phyloP scores from a whole-genome alignment of 2,329 filamentous ascomycete species.

The Botrytis pseudocinerea region DNA sequence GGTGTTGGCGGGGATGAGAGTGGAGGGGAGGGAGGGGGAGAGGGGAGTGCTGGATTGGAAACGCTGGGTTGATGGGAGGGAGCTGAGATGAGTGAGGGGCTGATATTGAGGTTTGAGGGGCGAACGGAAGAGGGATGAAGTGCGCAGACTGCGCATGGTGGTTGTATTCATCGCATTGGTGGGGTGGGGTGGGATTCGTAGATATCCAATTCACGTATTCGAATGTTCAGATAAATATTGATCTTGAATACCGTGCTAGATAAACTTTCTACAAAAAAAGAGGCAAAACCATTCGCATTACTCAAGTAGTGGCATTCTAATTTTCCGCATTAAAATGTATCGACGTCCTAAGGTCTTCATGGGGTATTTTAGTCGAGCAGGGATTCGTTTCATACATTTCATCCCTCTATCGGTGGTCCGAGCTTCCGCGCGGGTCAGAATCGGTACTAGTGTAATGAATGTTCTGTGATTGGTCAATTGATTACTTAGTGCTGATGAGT shows the following conservation, averaged over 20 bases:
- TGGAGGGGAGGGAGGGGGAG: not conserved
- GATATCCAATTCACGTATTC: not conserved
- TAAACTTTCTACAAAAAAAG: not conserved
- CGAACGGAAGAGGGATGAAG: conserved; percentile 27
- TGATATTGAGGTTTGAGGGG: conserved; percentile 42
- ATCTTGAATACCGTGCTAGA: not conserved
- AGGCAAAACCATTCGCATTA: not conserved
- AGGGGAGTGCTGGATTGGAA: conserved; percentile 43
- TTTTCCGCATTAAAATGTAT: conserved; percentile 15
- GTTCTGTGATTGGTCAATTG: not conserved
- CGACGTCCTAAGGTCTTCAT: conserved; percentile 7
- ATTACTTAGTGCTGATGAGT: not conserved
- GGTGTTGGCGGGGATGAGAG: conserved; percentile 11
- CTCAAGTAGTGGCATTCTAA: conserved; percentile 12
- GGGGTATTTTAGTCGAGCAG: not conserved
- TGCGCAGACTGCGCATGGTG: conserved; percentile 36
- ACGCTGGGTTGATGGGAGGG: conserved; percentile 41
- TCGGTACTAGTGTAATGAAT: not conserved
- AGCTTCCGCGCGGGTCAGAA: not conserved
- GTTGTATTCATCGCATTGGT: conserved; percentile 35
- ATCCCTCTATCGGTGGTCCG: not conserved
- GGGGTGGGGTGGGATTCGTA: not conserved
- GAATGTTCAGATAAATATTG: not conserved
- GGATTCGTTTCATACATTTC: not conserved
- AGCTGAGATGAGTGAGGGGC: conserved; percentile 40